Evolutionary conservation across 768 basidiomycete species (phyloP).

Genomic region (Serendipita sp.): DNA sequence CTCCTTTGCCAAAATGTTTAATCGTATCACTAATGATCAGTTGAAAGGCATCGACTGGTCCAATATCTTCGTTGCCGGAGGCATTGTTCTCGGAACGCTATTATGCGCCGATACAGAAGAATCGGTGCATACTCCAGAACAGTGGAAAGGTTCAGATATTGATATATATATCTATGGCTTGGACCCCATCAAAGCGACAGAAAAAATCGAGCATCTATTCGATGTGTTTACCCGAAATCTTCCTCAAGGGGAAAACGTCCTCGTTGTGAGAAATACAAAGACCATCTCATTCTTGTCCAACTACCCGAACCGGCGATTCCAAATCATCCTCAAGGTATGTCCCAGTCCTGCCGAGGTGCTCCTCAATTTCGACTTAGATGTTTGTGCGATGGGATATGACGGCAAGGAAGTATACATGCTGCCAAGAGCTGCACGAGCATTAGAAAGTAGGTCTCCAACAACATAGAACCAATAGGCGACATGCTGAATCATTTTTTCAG

Average conservation of each 20-base stretch:
- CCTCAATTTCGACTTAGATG: conserved; percentile 11
- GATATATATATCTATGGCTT: conserved; percentile 11
- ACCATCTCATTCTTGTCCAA: conserved; percentile 10
- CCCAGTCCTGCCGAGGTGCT: conserved; percentile 8
- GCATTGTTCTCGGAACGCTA: conserved; percentile 9
- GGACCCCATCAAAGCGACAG: conserved; percentile 2
- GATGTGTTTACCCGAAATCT: conserved; percentile 9
- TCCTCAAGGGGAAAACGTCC: neutral
- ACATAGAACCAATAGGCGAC: too few relatives aligned
- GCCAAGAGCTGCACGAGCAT: conserved; percentile 9
- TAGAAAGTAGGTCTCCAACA: conserved; percentile 6
- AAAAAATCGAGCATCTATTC: conserved; percentile 9
- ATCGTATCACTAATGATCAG: conserved; percentile 4
- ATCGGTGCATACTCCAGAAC: neutral
- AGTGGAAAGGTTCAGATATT: conserved; percentile 10
- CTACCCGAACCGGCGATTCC: conserved; percentile 7
- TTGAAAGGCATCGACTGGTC: conserved; percentile 10
- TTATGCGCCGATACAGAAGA: conserved; percentile 3
- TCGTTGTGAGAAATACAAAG: conserved; percentile 10
- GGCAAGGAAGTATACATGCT: conserved; percentile 10
- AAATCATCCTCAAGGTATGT: conserved; percentile 10
- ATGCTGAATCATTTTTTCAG: neutral
- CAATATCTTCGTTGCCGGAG: conserved; percentile 11
- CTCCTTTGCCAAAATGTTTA: neutral
- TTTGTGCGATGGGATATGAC: conserved; percentile 10